Percentiles rank a stretch among this genome's conserved stretches.
Evolutionary conservation across 2,329 filamentous ascomycete species (phyloP).

Genomic region (Macrophomina tecta): DNA sequence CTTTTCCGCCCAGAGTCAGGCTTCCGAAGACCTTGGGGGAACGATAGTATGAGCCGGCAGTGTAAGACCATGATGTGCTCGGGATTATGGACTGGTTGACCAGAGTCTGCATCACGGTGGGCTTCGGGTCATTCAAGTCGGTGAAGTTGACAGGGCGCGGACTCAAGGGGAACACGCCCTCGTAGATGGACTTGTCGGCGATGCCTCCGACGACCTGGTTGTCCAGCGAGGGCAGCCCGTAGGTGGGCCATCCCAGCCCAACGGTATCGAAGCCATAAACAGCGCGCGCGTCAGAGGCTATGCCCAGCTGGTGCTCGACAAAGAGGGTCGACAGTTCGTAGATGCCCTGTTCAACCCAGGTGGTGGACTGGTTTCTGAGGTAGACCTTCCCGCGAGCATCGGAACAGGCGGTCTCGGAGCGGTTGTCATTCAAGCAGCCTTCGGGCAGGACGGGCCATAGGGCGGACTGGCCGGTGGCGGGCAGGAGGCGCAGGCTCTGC

Average conservation of each 20-base stretch:
- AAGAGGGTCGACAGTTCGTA: slow-evolving; percentile 40
- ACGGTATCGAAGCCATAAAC: slow-evolving; percentile 46
- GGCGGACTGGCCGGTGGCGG: slow-evolving; percentile 43
- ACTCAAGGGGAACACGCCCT: slow-evolving; percentile 48
- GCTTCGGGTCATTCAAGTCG: slow-evolving; percentile 40
- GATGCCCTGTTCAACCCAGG: slow-evolving; percentile 42
- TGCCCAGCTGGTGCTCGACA: slow-evolving; percentile 37
- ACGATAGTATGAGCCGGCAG: slow-evolving; percentile 45
- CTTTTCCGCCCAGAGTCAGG: slow-evolving; percentile 49
- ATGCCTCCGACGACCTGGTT: slow-evolving; percentile 47
- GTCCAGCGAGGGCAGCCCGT: slow-evolving; percentile 35
- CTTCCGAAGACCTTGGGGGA: slow-evolving; percentile 39
- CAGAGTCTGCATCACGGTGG: slow-evolving; percentile 41
- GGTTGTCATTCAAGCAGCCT: slow-evolving; percentile 37
- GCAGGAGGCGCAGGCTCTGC: slow-evolving; percentile 40
- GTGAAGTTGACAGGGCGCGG: slow-evolving; percentile 48
- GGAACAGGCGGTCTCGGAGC: slow-evolving; percentile 35
- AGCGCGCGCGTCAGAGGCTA: slow-evolving; percentile 36
- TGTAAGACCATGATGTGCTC: slow-evolving; percentile 48
- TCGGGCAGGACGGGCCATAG: slow-evolving; percentile 43
- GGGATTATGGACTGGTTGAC: slow-evolving; percentile 41
- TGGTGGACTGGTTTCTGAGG: slow-evolving; percentile 39
- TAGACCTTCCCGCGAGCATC: slow-evolving; percentile 40
- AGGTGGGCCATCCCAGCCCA: slow-evolving; percentile 37
- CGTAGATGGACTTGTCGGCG: slow-evolving; percentile 42